Conservation (phyloP, 345 rosid genomes). For the Gossypium longicalyx region DNA sequence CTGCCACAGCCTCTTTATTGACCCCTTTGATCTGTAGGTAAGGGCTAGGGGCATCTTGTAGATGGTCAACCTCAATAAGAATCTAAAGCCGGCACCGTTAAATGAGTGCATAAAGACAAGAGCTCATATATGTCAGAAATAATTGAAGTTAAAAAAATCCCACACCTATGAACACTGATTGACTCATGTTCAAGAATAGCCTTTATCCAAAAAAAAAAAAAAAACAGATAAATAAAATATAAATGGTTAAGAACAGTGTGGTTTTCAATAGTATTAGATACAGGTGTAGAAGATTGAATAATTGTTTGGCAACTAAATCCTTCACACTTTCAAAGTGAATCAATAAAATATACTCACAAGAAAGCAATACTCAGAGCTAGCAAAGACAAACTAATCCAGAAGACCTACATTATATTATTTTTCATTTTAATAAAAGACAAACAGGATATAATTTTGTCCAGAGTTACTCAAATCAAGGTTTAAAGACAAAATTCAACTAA, state of each 20-base stretch:
- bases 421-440: background rate
- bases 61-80: conserved; percentile 91
- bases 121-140: background rate
- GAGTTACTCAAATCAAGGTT: background rate
- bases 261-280: background rate
- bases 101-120: background rate
- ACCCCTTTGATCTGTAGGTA: conserved; percentile 97
- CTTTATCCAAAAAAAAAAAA: background rate
- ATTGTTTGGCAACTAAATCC: background rate
- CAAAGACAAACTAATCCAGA: background rate
- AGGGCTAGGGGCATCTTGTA: conserved; percentile 74
- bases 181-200: background rate
- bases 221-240: background rate
- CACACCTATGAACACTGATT: background rate
- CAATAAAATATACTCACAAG: background rate
- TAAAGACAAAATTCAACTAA: background rate
- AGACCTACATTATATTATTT: background rate
- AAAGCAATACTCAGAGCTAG: background rate
- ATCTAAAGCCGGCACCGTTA: conserved; percentile 36
- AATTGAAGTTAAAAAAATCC: background rate
- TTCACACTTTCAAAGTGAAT: background rate
- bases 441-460: background rate
- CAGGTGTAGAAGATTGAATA: background rate
- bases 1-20: conserved; percentile 83
- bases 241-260: background rate